Base-by-base conservation (phyloP, 176 grass and related monocot species). In the Guadua angustifolia region DNA sequence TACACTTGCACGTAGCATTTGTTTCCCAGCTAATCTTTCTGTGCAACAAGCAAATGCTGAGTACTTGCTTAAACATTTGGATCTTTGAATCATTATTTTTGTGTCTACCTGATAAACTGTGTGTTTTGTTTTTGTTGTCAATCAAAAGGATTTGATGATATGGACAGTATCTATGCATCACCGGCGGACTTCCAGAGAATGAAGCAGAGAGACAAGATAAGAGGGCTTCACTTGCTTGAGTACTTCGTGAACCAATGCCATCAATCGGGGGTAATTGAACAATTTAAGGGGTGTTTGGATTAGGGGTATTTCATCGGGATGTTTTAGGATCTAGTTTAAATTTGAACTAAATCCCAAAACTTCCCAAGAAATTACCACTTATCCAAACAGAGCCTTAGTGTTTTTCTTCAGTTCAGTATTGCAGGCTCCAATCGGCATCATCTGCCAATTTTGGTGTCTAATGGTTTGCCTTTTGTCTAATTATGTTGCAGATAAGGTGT, bases 81-180 rank as follows among this genome's bases (percentile, higher is more conserved):
- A 39, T 77, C 55, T 51, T 17, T 86, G 44, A 19, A 82, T 65
- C 17, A 35, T 56, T 74, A 32, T 25, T 25, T 21, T 61, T 89
- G 49, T 82, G 3, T 70, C 6, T 82, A 13, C 7, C 71, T 74
- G 36, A 25, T 39, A 5, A 47, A 32, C 18, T 65, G 29, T 15
- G 63, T 58, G 59, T 83, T 79, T 89, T 35, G 6, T 9, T 38
- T 87, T 85, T 86, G 12, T 77, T 85, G 42, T n/a, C 79, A 71
- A 79, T 56, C 42, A 75, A 80, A 88, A 98, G 93, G 89, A 75
- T 98, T 95, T 86, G 91, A 98, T 90, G 96, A 98, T 83, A 89
- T 98, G 85, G 91, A 98, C 78, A 98, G 96, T 74, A 80, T 95
- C 58, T 95, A 92, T 87, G 96, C 93, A 70, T 98, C 96, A 18